These are phyloP conservation scores for Claviceps maximensis DNA, from an alignment of 2,329 filamentous ascomycete species.

Conservation along the genomic window DNA sequence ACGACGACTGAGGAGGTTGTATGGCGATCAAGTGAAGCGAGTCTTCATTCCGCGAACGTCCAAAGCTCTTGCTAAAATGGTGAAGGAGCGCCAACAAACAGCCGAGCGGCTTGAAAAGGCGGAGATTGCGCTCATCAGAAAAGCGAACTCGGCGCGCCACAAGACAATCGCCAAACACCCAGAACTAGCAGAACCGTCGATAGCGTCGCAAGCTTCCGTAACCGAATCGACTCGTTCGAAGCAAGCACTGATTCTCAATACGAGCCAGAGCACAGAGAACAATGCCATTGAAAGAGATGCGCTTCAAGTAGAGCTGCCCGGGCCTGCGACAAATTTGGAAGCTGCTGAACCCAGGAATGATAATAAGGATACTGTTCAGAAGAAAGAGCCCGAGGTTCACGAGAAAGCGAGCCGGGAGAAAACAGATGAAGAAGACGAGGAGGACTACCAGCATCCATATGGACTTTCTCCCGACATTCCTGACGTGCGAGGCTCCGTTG, in stretches of 20 bases:
- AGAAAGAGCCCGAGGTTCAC: neutral
- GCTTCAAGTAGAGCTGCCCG: conserved; percentile 6
- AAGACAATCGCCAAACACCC: conserved; percentile 20
- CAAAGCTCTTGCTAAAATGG: conserved; percentile 63
- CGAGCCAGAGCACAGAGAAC: conserved; percentile 3
- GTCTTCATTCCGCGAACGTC: conserved; percentile 76
- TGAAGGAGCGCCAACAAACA: conserved; percentile 67
- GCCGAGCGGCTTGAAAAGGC: conserved; percentile 75
- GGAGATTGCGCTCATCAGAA: conserved; percentile 72
- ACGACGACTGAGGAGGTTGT: conserved; percentile 63
- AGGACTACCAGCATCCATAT: conserved; percentile 23
- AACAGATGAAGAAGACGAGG: conserved; percentile 13
- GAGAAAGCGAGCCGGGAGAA: neutral
- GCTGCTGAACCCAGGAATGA: neutral
- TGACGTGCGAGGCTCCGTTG: conserved; percentile 37
- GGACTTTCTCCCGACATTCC: conserved; percentile 22
- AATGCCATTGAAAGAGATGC: neutral
- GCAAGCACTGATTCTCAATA: conserved; percentile 1
- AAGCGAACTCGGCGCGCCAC: conserved; percentile 57
- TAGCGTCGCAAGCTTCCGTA: neutral
- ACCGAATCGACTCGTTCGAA: conserved; percentile 2
- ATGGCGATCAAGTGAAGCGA: conserved; percentile 67
- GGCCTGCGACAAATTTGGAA: conserved; percentile 1
- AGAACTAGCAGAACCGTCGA: neutral
- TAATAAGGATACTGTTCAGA: neutral